Base-by-base conservation (phyloP, 257 asterid genomes). In the Solanum boliviense region DNA sequence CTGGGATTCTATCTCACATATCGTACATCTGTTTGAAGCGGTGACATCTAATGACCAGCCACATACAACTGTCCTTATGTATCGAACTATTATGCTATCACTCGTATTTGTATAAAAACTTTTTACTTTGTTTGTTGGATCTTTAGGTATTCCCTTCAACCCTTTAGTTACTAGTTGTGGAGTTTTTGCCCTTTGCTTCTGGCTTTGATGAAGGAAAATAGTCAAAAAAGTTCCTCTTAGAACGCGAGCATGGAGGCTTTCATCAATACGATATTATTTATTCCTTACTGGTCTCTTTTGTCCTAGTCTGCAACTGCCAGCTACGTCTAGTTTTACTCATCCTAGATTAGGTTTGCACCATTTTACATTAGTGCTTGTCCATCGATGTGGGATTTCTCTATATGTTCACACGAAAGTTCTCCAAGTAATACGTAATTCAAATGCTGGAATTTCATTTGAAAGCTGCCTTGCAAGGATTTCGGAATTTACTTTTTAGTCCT, bases 81-180 rank as follows among this genome's bases (percentile, higher is more conserved):
- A 68, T 68, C 3, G 10, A 67, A 94, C 94, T 88, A 98, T 94
- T 89, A 76, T 91, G 96, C 93, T 86, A 76, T 94, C 90, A 94
- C 95, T 92, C 97, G 97, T 94, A 89, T 27, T 27, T 86, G 71
- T 39, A 27, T 21, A 75, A 65, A 79, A 31, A 84, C 86, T 25
- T 39, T 84, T 11, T 34, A 44, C 78, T 83, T 75, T 78, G 84
- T 44, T 67, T 46, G 56, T 60, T 31, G 21, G 39, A 31, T 29
- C 76, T 31, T 32, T 35, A 31, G 36, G 38, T 39, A 86, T 82
- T 32, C 44, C 15, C 23, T 70, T 72, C 44, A 72, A 8, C 25
- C 79, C 36, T 56, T 11, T 71, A n/a, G 34, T 32, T 58, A 70
- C 75, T 48, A 74, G 75, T 34, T 27, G 73, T 74, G 25, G 36